These are phyloP conservation scores for Podila verticillata DNA, from an alignment of 192 early-diverging fungal species.

Conservation along the genomic window DNA sequence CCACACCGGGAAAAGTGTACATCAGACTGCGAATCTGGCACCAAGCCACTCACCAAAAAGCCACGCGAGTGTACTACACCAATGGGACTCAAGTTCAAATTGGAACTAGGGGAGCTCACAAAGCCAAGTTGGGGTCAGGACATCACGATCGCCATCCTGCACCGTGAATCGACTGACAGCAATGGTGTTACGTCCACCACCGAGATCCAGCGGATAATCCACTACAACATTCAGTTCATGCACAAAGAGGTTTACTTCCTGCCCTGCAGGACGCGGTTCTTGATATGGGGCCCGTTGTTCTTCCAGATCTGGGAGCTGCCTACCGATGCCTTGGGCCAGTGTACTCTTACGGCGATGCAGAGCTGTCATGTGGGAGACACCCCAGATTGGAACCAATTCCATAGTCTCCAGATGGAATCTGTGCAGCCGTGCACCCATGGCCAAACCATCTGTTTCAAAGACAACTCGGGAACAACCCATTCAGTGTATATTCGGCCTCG, in stretches of 20 bases:
- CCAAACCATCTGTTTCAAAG: background rate
- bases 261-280: background rate
- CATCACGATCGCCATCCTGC: background rate
- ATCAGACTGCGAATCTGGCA: background rate
- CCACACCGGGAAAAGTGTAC: background rate
- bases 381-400: background rate
- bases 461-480: background rate
- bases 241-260: background rate
- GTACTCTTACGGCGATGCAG: background rate
- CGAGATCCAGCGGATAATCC: background rate
- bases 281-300: background rate
- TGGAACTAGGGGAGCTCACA: background rate
- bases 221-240: background rate
- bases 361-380: no score
- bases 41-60: background rate
- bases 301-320: slow-evolving; percentile 5
- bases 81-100: background rate
- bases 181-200: background rate
- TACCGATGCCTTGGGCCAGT: background rate
- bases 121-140: background rate
- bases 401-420: background rate
- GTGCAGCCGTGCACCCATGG: background rate
- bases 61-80: slow-evolving; percentile 5
- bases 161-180: background rate
- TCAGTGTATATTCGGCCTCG: background rate